Evolutionary conservation across 2,329 filamentous ascomycete genomes (phyloP).

Genomic region (Colletotrichum caudatum): DNA sequence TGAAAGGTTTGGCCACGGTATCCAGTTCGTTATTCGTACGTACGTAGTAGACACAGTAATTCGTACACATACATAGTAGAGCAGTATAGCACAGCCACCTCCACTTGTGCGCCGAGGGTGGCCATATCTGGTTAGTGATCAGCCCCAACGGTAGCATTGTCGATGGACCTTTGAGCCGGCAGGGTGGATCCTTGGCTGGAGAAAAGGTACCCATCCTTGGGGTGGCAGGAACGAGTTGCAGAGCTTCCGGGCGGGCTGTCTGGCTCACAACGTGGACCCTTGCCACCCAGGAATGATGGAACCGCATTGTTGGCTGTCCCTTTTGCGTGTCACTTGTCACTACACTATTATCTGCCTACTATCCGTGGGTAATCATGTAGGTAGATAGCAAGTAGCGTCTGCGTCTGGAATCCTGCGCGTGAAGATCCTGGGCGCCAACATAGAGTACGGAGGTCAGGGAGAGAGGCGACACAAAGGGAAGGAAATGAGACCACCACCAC

Average conservation of each 20-base stretch:
- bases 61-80: background rate
- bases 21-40: background rate
- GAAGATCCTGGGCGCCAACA: background rate
- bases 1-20: conserved; percentile 22
- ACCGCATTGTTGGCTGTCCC: conserved; percentile 8
- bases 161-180: conserved; percentile 28
- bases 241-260: conserved; percentile 15
- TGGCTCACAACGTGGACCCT: conserved; percentile 21
- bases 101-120: conserved; percentile 25
- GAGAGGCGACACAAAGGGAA: conserved; percentile 14
- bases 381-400: no score
- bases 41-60: no score
- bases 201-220: conserved; percentile 25
- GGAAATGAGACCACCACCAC: conserved; percentile 15
- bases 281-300: background rate
- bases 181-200: conserved; percentile 24
- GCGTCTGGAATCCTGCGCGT: no score
- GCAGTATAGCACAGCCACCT: conserved; percentile 25
- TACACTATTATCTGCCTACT: no score
- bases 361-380: no score
- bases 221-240: conserved; percentile 21
- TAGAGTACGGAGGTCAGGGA: background rate
- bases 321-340: background rate
- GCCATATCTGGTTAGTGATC: conserved; percentile 38
- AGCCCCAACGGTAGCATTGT: conserved; percentile 36